Percentiles rank a stretch among this genome's conserved stretches.
phyloP scores from a whole-genome alignment of 2,329 filamentous ascomycete species.

The Alternaria ethzedia region DNA sequence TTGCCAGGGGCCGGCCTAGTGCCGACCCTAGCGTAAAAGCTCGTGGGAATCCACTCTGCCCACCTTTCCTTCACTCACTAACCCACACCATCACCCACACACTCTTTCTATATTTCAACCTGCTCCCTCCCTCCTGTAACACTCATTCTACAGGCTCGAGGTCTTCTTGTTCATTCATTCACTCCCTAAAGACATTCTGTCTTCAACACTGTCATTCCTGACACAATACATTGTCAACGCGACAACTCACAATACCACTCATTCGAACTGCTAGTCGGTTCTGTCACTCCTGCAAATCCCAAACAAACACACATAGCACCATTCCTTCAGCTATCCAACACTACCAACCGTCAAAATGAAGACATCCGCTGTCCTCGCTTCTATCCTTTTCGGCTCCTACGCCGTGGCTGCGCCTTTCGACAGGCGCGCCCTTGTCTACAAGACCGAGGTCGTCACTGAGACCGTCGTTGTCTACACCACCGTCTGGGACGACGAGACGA shows the following conservation, averaged over 20 bases:
- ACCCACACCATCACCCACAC: slow-evolving; percentile 23
- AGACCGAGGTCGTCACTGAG: slow-evolving; percentile 42
- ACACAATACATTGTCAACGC: slow-evolving; percentile 33
- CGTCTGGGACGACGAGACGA: slow-evolving; percentile 37
- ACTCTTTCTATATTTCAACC: slow-evolving; percentile 32
- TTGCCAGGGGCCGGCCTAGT: slow-evolving; percentile 23
- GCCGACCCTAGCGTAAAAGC: slow-evolving; percentile 4
- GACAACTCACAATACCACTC: slow-evolving; percentile 13
- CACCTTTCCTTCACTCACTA: slow-evolving; percentile 15
- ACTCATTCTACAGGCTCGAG: slow-evolving; percentile 47
- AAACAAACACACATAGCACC: slow-evolving; percentile 18
- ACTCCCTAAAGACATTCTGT: slow-evolving; percentile 43
- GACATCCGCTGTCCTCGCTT: slow-evolving; percentile 44
- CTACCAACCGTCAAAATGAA: slow-evolving; percentile 39
- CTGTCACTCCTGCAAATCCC: slow-evolving; percentile 29
- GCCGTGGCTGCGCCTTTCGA: slow-evolving; percentile 42
- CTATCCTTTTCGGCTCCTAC: slow-evolving; percentile 43
- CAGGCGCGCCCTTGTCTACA: slow-evolving; percentile 45
- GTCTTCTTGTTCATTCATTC: slow-evolving; percentile 45
- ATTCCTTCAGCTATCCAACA: slow-evolving; percentile 15
- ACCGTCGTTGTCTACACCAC: slow-evolving; percentile 47
- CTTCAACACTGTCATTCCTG: slow-evolving; percentile 41
- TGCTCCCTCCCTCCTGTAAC: slow-evolving; percentile 19
- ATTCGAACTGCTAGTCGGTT: slow-evolving; percentile 47
- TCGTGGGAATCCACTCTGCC: slow-evolving; percentile 5